Evolutionary conservation across 75 land plant genomes (phyloP).

Genomic region (Isoetes taiwanensis): DNA sequence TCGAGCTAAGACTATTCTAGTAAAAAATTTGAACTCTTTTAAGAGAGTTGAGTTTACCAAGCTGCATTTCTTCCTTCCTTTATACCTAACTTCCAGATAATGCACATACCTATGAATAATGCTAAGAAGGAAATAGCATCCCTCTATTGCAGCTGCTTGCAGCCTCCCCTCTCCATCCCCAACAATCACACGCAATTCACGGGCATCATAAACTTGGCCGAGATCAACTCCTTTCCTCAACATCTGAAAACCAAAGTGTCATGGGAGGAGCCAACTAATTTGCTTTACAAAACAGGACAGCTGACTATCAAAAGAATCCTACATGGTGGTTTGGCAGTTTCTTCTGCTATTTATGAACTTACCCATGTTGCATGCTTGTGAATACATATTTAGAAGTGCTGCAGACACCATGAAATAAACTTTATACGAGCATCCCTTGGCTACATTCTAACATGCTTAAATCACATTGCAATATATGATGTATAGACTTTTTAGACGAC

Average conservation of each 20-base stretch:
- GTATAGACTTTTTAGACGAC: slow-evolving; percentile 89
- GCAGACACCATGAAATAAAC: no score
- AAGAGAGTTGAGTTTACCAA: no score
- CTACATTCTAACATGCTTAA: no score
- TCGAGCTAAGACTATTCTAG: background rate
- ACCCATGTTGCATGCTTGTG: no score
- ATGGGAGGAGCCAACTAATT: background rate
- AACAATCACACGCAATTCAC: slow-evolving; percentile 83
- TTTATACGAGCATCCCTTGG: no score
- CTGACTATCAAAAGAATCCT: background rate
- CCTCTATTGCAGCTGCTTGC: slow-evolving; percentile 74
- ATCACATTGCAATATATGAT: slow-evolving; percentile 85
- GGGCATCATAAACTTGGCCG: slow-evolving; percentile 81
- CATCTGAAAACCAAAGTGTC: slow-evolving; percentile 41
- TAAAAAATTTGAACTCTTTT: no score
- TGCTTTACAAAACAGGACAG: background rate
- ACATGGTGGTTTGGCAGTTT: no score
- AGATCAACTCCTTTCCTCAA: slow-evolving; percentile 65
- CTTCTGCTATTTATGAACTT: no score
- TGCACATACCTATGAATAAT: slow-evolving; percentile 67
- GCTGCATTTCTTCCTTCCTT: no score
- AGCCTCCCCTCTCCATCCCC: slow-evolving; percentile 83
- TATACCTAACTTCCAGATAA: no score
- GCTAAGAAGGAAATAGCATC: slow-evolving; percentile 85
- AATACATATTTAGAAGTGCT: no score